These are phyloP conservation scores for Kodamaea kaohsiungensis DNA, from an alignment of 805 yeast genomes.

Conservation along the genomic window DNA sequence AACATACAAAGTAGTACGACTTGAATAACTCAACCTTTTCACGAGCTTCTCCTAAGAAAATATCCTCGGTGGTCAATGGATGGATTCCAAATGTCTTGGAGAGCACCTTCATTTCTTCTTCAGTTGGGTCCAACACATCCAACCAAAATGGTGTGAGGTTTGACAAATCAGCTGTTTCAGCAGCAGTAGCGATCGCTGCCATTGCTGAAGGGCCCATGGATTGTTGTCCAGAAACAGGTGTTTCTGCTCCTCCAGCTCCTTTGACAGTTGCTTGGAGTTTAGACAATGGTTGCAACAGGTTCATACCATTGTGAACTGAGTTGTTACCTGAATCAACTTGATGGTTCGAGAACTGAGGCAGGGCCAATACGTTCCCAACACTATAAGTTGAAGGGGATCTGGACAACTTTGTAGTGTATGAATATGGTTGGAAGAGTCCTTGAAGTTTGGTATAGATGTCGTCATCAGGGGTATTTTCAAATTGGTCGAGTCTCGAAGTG, in stretches of 20 bases:
- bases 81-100: constrained; percentile 92
- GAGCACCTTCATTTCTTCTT: constrained; percentile 92
- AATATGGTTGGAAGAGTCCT: constrained; percentile 28
- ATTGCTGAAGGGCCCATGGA: constrained; percentile 11
- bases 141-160: constrained; percentile 64
- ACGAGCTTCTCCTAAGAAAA: constrained; percentile 87
- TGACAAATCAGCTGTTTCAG: constrained; percentile 7
- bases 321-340: constrained; percentile 6
- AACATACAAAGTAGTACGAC: constrained; percentile 89
- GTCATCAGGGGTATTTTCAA: constrained; percentile 7
- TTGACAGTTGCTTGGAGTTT: constrained; percentile 4
- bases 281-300: constrained; percentile 8
- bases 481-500: background rate
- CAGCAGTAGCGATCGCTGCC: constrained; percentile 14
- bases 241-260: constrained; percentile 3
- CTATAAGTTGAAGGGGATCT: constrained; percentile 13
- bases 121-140: constrained; percentile 89
- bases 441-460: constrained; percentile 12
- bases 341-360: constrained; percentile 2
- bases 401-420: constrained; percentile 15
- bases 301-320: constrained; percentile 1
- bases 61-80: constrained; percentile 95
- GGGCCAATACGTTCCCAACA: constrained; percentile 2
- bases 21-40: constrained; percentile 93
- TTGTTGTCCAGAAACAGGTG: constrained; percentile 13